Percentiles rank a stretch among this genome's conserved stretches.
phyloP scores from a whole-genome alignment of 139 green algal species.

The Dunaliella sp. region DNA sequence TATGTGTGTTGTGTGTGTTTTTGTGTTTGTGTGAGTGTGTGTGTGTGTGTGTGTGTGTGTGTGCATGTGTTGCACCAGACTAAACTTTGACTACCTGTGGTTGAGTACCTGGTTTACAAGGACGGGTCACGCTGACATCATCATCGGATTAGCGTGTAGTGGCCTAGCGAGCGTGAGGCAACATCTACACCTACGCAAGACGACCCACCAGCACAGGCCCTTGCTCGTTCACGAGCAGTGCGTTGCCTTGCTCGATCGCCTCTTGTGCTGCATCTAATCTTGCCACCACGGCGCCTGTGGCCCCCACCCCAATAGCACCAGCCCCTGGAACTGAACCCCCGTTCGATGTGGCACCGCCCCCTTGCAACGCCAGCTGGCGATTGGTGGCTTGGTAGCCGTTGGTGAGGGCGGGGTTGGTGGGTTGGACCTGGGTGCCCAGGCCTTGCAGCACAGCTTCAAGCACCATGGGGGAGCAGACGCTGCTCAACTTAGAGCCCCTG shows the following conservation, averaged over 20 bases:
- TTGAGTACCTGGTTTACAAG: no score
- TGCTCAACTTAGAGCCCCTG: conserved; percentile 39
- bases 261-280: conserved; percentile 27
- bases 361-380: conserved; percentile 5
- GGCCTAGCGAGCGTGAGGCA: no score
- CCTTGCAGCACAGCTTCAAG: conserved; percentile 37
- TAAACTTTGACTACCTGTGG: no score
- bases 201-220: conserved; percentile 8
- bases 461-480: conserved; percentile 18
- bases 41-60: no score
- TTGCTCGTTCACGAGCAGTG: conserved; percentile 26
- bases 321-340: neutral
- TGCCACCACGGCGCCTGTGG: neutral
- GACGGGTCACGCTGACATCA: no score
- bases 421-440: neutral
- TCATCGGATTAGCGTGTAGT: no score
- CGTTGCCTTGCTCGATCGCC: conserved; percentile 40
- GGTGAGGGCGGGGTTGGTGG: neutral
- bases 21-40: neutral
- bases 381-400: conserved; percentile 8
- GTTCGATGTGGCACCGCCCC: neutral
- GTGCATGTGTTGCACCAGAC: no score
- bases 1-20: no score
- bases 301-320: neutral
- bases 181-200: no score